phyloP scores from a whole-genome alignment of 129 eudicot genomes.

The Flaveria linearis region DNA sequence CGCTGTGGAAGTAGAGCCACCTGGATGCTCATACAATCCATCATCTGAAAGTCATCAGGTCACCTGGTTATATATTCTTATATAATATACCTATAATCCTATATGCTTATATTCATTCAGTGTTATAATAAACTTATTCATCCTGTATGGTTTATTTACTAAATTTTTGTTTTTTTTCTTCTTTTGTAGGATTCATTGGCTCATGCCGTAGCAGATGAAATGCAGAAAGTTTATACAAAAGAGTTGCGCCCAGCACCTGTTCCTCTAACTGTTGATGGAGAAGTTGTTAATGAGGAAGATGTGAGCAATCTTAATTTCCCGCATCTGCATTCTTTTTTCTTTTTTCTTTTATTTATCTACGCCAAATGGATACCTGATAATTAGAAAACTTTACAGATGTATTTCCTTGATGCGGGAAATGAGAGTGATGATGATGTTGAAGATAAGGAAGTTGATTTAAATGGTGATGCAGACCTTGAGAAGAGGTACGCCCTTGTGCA shows the following conservation, averaged over 20 bases:
- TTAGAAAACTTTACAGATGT: constrained; percentile 51
- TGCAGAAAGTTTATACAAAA: constrained; percentile 76
- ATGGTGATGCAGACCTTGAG: constrained; percentile 53
- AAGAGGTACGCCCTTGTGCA: constrained; percentile 51
- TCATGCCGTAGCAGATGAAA: constrained; percentile 88
- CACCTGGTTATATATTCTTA: not conserved
- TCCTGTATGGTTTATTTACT: not conserved
- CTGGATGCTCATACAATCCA: constrained; percentile 95
- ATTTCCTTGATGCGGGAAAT: constrained; percentile 82
- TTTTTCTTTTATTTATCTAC: not conserved
- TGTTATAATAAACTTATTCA: not conserved
- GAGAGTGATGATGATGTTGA: constrained; percentile 60
- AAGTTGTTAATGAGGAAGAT: constrained; percentile 71
- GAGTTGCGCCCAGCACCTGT: constrained; percentile 86
- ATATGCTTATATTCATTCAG: not conserved
- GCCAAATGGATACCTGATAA: constrained; percentile 6
- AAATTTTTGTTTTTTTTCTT: not conserved
- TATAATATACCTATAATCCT: constrained; percentile 15
- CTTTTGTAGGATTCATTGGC: constrained; percentile 65
- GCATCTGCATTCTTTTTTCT: not conserved
- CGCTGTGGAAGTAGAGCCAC: constrained; percentile 87
- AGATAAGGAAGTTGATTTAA: constrained; percentile 34
- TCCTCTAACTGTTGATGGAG: constrained; percentile 77
- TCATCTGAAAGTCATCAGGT: constrained; percentile 83
- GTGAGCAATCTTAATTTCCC: constrained; percentile 43